Base-by-base conservation (phyloP, 768 basidiomycete genomes). In the Serendipita vermifera region DNA sequence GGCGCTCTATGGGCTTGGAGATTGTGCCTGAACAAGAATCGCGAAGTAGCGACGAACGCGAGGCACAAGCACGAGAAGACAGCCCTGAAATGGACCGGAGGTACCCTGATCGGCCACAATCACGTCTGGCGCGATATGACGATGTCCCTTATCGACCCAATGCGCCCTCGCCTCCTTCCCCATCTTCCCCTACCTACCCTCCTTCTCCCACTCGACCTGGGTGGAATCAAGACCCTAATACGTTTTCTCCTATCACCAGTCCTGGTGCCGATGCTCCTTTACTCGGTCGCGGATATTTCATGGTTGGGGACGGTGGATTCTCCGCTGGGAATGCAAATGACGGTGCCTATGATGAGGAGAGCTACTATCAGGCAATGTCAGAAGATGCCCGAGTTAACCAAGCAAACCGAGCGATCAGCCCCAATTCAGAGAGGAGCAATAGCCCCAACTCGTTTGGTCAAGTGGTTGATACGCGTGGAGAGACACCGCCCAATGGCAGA, bases 401-500 rank as follows among this genome's bases (percentile, higher is more conserved):
- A 26, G 46, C 27, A 7, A 29, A 51, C 29, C 46, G 46, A n/a
- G 17, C 46, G 17, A 22, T 29, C 9, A 51, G 20, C n/a, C 46
- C 46, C 9, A 9, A 13, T 5, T 51, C 46, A 7, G 46, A 51
- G 7, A 20, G 46, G 22, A 51, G 46, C 2, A 29, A 20, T 20
- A 51, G 46, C n/a, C 46, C 46, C 4, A 9, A 15, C 20, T 51
- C 46, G 46, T 51, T 26, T n/a, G 46, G 46, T n/a, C 46, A 51
- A 1, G 46, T 20, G 1, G 22, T 36, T n/a, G n/a, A 36, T n/a
- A n/a, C n/a, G n/a, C n/a, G n/a, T n/a, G n/a, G n/a, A n/a, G n/a
- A n/a, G n/a, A n/a, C n/a, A n/a, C n/a, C n/a, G n/a, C 35, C 35
- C 35, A n/a, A 36, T 9, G 35, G n/a, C n/a, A 9, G 35, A 51